These are phyloP conservation scores for Myrica gale DNA, from an alignment of 306 rosid species.

Conservation along the genomic window DNA sequence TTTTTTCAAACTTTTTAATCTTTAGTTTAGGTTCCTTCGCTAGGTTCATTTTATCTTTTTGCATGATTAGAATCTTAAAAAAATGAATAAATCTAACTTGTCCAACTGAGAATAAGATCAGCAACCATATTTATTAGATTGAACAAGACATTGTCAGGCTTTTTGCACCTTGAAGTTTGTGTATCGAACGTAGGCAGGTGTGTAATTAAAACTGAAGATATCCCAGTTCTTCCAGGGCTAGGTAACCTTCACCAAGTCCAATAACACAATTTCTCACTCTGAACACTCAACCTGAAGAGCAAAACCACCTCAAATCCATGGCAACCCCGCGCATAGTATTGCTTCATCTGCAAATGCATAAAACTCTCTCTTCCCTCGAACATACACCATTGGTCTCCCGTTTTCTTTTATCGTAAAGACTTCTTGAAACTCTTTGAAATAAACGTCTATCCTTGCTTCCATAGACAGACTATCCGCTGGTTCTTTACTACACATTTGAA, in stretches of 20 bases:
- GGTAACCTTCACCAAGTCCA: conserved; percentile 12
- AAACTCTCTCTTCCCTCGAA: not conserved
- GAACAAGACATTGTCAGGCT: conserved; percentile 33
- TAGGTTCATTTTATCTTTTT: conserved; percentile 12
- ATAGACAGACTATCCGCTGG: not conserved
- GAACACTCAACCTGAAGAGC: conserved; percentile 17
- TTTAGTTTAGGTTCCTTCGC: too few species aligned
- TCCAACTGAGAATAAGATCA: conserved; percentile 27
- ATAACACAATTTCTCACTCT: conserved; percentile 8
- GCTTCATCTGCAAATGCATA: not conserved
- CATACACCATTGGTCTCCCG: not conserved
- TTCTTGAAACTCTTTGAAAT: not conserved
- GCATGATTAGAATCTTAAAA: conserved; percentile 36
- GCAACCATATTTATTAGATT: conserved; percentile 29
- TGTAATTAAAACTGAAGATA: conserved; percentile 25
- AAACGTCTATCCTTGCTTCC: not conserved
- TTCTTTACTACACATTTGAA: not conserved
- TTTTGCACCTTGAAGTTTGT: conserved; percentile 37
- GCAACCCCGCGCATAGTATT: not conserved
- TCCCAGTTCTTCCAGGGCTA: conserved; percentile 28
- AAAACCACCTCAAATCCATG: not conserved
- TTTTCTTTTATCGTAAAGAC: not conserved
- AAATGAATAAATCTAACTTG: conserved; percentile 19
- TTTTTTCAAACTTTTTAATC: too few species aligned
- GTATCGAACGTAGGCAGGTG: conserved; percentile 24